phyloP scores from a whole-genome alignment of 306 rosid genomes.

The Corylus americana region DNA sequence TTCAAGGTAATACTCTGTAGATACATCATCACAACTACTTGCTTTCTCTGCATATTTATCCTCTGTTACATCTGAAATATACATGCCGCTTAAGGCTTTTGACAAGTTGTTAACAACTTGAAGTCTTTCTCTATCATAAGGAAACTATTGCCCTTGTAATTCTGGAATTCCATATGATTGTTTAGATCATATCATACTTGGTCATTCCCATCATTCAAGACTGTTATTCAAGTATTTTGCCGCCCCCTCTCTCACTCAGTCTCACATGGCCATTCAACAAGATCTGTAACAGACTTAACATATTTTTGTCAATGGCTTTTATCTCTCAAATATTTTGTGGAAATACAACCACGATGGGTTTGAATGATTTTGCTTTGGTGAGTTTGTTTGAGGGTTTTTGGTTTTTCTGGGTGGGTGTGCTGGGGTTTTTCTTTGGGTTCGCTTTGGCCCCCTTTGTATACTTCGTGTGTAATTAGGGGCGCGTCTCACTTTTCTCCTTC shows the following conservation, averaged over 20 bases:
- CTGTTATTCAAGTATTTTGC: neutral
- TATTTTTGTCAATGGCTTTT: neutral
- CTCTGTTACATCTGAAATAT: neutral
- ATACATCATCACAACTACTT: neutral
- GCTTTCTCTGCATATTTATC: neutral
- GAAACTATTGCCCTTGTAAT: neutral
- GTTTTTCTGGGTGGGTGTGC: too few relatives aligned
- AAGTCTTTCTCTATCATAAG: neutral
- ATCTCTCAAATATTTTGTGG: neutral
- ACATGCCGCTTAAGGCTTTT: neutral
- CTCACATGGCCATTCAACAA: neutral
- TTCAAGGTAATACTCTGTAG: constrained; percentile 53
- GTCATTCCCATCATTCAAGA: neutral
- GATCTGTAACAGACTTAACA: neutral
- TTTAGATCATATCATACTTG: neutral
- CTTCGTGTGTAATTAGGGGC: too few relatives aligned
- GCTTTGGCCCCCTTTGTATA: too few relatives aligned
- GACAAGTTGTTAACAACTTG: constrained; percentile 2
- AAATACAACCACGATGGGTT: neutral
- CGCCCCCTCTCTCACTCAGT: too few relatives aligned
- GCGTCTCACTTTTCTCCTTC: too few relatives aligned
- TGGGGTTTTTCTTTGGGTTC: too few relatives aligned
- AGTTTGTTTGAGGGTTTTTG: too few relatives aligned
- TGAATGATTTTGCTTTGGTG: neutral
- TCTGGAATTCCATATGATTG: neutral